phyloP scores from a whole-genome alignment of 495 filamentous ascomycete species.

The Podospora anserina region DNA sequence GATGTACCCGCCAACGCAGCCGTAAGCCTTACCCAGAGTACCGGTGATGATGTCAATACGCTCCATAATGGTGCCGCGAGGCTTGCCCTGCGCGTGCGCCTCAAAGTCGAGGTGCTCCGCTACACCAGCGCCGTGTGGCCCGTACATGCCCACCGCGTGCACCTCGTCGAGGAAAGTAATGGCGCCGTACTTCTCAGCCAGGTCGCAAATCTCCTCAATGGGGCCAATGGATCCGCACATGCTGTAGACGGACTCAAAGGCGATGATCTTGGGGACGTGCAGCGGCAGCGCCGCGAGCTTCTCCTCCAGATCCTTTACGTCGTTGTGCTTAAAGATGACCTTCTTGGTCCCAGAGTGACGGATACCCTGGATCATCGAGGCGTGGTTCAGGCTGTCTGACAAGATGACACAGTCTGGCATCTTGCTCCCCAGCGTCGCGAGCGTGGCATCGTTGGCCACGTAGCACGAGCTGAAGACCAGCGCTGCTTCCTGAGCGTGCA shows the following conservation, averaged over 20 bases:
- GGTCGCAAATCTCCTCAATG: constrained; percentile 90
- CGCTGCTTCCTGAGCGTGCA: constrained; percentile 86
- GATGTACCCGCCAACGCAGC: constrained; percentile 96
- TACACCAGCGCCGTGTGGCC: constrained; percentile 91
- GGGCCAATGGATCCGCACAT: constrained; percentile 98
- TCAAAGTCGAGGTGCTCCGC: constrained; percentile 97
- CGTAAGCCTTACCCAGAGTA: constrained; percentile 95
- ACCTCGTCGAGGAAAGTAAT: constrained; percentile 98
- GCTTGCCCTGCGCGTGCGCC: constrained; percentile 61
- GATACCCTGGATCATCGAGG: constrained; percentile 99
- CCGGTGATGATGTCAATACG: constrained; percentile 96
- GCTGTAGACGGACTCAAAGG: constrained; percentile 96
- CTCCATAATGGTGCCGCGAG: constrained; percentile 87
- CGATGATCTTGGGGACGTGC: constrained; percentile 91
- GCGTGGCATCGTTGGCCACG: constrained; percentile 95
- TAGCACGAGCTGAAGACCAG: constrained; percentile 96
- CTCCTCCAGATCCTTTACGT: constrained; percentile 79
- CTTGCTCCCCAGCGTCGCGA: constrained; percentile 93
- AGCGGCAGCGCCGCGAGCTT: constrained; percentile 85
- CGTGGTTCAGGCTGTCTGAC: constrained; percentile 93
- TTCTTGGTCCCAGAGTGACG: constrained; percentile 95
- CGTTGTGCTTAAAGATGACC: constrained; percentile 98
- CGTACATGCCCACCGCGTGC: constrained; percentile 98
- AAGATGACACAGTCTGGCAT: constrained; percentile 93
- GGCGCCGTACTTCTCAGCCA: constrained; percentile 96